These are phyloP conservation scores for Saccharum officinarum DNA, from an alignment of 176 grass and related monocot species.

Conservation along the genomic window DNA sequence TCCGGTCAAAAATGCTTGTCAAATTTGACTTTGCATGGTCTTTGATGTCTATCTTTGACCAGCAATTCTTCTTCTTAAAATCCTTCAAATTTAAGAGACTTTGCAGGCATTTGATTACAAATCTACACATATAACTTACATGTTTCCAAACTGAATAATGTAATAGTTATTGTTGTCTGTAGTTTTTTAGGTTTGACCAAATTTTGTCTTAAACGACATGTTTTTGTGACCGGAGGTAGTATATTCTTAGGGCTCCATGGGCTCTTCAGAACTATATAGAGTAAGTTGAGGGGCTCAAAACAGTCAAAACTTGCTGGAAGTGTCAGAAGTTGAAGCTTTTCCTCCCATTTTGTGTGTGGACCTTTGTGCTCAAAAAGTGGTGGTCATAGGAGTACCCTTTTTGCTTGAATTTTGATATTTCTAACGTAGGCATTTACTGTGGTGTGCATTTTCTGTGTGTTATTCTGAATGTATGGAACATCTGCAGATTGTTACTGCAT, in stretches of 20 bases:
- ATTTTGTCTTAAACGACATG: not conserved
- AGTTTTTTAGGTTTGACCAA: not conserved
- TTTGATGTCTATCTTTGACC: not conserved
- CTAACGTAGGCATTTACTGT: not conserved
- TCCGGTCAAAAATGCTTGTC: not conserved
- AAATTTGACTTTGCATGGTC: not conserved
- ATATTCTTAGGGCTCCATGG: not conserved
- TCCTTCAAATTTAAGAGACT: not conserved
- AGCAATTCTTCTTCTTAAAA: not conserved
- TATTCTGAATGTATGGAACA: constrained; percentile 20
- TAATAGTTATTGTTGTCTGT: not conserved
- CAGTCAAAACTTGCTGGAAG: constrained; percentile 5
- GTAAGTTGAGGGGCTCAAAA: not conserved
- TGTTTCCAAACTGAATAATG: not conserved
- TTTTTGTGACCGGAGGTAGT: not conserved
- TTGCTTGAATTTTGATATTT: constrained; percentile 17
- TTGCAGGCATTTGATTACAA: not conserved
- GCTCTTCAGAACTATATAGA: constrained; percentile 1
- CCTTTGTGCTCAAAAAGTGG: not conserved
- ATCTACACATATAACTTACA: not conserved
- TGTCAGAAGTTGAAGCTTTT: not conserved
- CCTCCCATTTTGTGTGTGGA: not conserved
- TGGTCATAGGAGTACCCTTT: not conserved
- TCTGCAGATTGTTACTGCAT: constrained; percentile 80
- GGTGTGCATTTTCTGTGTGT: constrained; percentile 17